phyloP scores from a whole-genome alignment of 2,329 filamentous ascomycete genomes.

The Verticillium dahliae region DNA sequence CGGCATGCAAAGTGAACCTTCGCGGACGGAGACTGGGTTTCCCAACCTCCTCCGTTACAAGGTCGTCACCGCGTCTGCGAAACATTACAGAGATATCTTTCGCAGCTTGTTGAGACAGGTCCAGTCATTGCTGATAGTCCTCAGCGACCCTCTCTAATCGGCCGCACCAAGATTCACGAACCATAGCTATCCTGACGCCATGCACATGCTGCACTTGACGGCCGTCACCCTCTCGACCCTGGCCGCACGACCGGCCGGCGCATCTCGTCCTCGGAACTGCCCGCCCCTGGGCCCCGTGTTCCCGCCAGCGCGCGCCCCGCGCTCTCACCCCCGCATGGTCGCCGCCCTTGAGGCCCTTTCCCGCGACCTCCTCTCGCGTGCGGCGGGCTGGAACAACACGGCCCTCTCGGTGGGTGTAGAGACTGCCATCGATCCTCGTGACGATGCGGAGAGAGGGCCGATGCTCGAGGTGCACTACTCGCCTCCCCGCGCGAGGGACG shows the following conservation, averaged over 20 bases:
- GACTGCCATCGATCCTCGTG: constrained; percentile 12
- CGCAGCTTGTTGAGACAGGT: too few relatives aligned
- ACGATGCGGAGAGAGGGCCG: constrained; percentile 7
- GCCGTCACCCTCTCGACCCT: background rate
- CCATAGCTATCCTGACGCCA: too few relatives aligned
- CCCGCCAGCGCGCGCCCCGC: constrained; percentile 4
- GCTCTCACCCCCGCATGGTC: constrained; percentile 7
- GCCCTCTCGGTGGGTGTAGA: constrained; percentile 19
- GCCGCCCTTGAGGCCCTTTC: constrained; percentile 4
- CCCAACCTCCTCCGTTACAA: too few relatives aligned
- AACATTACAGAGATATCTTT: too few relatives aligned
- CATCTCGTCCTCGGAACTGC: constrained; percentile 4
- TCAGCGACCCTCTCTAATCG: too few relatives aligned
- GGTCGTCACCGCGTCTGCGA: too few relatives aligned
- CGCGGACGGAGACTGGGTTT: too few relatives aligned
- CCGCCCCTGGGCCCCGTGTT: constrained; percentile 9
- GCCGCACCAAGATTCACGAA: too few relatives aligned
- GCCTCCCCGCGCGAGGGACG: constrained; percentile 17
- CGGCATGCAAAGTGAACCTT: too few relatives aligned
- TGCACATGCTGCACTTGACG: background rate
- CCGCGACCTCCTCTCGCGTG: constrained; percentile 3
- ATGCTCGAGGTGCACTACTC: constrained; percentile 19
- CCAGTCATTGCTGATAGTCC: too few relatives aligned
- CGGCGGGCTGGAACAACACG: constrained; percentile 12
- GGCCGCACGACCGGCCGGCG: background rate